Evolutionary conservation across 2,329 filamentous ascomycete species (phyloP), one percentile per base, ranked within the genome.

Genomic region (Plectosphaerella cucumerina): DNA sequence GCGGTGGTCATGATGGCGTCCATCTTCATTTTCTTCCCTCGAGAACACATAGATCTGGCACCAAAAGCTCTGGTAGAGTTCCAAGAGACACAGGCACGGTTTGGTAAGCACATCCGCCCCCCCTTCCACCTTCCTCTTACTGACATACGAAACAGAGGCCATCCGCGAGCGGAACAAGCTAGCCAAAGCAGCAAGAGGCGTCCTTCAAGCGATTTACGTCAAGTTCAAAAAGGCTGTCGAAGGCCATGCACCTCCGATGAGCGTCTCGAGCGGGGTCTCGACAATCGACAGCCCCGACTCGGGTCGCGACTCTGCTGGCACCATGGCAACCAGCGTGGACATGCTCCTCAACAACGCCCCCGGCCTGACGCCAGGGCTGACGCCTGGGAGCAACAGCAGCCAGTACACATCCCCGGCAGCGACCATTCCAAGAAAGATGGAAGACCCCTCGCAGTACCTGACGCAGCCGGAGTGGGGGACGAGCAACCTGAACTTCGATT

Each of bases 1-100:
- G 82, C 82, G 14, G 76, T 84, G 18, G 79, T 85, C 15, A 70
- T 85, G 50, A 71, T 84, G 49, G 77, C 82, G 0, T 77, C 80
- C 17, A 77, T 85, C 31, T 84, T 80, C 60, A 84, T 85, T 33
- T 61, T 85, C 9, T 83, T 83, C 54, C 81, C 82, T 1, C 70
- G 68, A 20, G 80, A 84, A 57, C 76, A 82, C 50, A 60, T 65
- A 3, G 76, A 78, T 22, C 63, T 77, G 23, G 63, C 78, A 0
- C 65, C 71, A 4, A 67, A 67, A 21, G 74, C 76, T 1, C 62
- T 78, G 9, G 77, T 80, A 58, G 80, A 84, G 57, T 83, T 82
- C 56, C 73, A 76, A 43, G 84, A 80, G 79, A 77, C 77, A 1
- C 75, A 81, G 54, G 75, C 82, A 56, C 72, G 81, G 5, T 84